These are phyloP conservation scores for Saxophila tyrrhenica DNA, from an alignment of 495 filamentous ascomycete species.

Conservation along the genomic window DNA sequence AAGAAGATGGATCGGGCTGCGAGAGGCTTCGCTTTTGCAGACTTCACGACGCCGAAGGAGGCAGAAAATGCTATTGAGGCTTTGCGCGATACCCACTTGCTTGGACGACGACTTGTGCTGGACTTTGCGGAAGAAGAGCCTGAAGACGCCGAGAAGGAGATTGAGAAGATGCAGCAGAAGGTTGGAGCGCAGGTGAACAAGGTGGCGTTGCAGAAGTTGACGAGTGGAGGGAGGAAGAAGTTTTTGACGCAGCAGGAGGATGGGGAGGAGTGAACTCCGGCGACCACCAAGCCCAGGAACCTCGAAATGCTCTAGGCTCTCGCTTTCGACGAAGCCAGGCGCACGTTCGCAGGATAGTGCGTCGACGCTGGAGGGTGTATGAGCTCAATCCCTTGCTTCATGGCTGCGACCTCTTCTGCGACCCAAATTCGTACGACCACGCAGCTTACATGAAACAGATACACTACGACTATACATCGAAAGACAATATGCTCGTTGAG, in stretches of 20 bases:
- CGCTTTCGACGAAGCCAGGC: background rate
- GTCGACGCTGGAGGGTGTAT: background rate
- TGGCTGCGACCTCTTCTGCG: background rate
- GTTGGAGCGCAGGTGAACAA: slow-evolving; percentile 76
- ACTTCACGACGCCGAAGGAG: slow-evolving; percentile 85
- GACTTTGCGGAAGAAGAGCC: slow-evolving; percentile 80
- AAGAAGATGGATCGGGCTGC: slow-evolving; percentile 83
- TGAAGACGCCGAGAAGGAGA: slow-evolving; percentile 86
- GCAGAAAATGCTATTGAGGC: slow-evolving; percentile 88
- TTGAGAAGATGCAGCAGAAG: slow-evolving; percentile 92
- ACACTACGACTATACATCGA: too few species aligned
- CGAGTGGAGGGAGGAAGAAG: slow-evolving; percentile 70
- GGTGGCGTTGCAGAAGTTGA: slow-evolving; percentile 77
- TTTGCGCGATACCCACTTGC: slow-evolving; percentile 82
- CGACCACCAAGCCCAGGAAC: too few species aligned
- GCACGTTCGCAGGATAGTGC: background rate
- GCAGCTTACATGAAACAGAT: background rate
- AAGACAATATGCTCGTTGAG: too few species aligned
- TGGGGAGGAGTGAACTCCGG: slow-evolving; percentile 30
- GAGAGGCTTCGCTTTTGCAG: slow-evolving; percentile 93
- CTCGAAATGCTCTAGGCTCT: too few species aligned
- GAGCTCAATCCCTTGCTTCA: background rate
- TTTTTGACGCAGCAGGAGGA: slow-evolving; percentile 68
- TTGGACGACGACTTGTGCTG: slow-evolving; percentile 77
- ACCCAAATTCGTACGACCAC: background rate